Base-by-base conservation (phyloP, 208 protist genomes). In the Naegleria lovaniensis region DNA sequence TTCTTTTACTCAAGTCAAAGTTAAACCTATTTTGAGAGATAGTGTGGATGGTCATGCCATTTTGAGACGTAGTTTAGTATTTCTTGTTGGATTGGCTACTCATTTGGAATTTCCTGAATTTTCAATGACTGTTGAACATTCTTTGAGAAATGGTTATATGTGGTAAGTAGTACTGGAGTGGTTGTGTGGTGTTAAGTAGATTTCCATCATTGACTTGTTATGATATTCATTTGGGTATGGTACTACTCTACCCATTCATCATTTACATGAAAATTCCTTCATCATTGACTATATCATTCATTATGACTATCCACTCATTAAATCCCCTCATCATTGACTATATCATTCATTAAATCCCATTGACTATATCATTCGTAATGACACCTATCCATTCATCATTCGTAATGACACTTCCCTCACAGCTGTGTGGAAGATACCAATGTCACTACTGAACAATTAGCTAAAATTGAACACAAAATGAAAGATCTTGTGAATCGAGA, bases 101-200 rank as follows among this genome's bases (percentile, higher is more conserved):
- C 79, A 85, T 15, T 39, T 43, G n/a, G n/a, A 43, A 43, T 85
- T 36, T 25, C 79, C 79, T n/a, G 79, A 85, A 43, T 9, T 43
- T 19, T 29, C n/a, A 11, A n/a, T 85, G 36, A n/a, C 79, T 43
- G 79, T 85, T 85, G 79, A 85, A 43, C 79, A 85, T 85, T 39
- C 79, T 3, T 43, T 85, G 36, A 39, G 38, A 39, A 85, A 38
- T 43, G 79, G 79, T 43, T 85, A 85, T 11, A 85, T 85, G 79
- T 36, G 13, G 67, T 79, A 79, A 79, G 67, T 79, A n/a, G n/a
- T n/a, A n/a, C n/a, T n/a, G n/a, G n/a, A n/a, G n/a, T n/a, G n/a
- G n/a, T n/a, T n/a, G n/a, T n/a, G n/a, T n/a, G n/a, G n/a, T n/a
- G n/a, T n/a, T n/a, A n/a, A n/a, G n/a, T n/a, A n/a, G n/a, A n/a